Evolutionary conservation across 306 rosid species (phyloP).

Genomic region (Ormosia semicastrata): DNA sequence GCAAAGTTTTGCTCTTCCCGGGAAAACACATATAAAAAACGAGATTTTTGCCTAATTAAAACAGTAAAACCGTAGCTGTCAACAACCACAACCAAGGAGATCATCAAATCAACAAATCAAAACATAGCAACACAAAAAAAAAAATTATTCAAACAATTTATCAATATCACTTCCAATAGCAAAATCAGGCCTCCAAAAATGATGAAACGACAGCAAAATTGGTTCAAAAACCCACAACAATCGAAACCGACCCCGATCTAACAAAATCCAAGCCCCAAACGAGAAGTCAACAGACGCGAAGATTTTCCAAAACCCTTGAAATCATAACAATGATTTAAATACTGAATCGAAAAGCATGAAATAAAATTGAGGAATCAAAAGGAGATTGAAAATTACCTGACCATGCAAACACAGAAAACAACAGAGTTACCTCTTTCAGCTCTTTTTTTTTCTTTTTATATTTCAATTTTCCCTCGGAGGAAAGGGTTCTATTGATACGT

Average conservation of each 20-base stretch:
- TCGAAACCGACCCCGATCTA: slow-evolving; percentile 35
- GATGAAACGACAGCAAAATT: background rate
- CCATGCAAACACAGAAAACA: background rate
- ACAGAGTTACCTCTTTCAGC: background rate
- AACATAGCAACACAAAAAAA: background rate
- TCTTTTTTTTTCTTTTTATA: background rate
- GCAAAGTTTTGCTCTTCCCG: background rate
- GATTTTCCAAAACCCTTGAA: background rate
- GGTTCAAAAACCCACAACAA: background rate
- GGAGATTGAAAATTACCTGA: background rate
- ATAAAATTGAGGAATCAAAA: background rate
- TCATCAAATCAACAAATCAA: background rate
- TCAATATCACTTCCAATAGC: background rate
- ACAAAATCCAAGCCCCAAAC: background rate
- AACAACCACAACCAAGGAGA: background rate
- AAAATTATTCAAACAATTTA: background rate
- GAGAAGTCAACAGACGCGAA: background rate
- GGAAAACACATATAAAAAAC: background rate
- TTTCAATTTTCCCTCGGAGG: background rate
- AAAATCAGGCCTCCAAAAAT: background rate
- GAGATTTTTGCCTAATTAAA: background rate
- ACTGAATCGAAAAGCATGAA: background rate
- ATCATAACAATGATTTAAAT: background rate
- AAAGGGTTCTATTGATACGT: background rate
- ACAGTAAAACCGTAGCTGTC: background rate